These are phyloP conservation scores for Puccinia triticina DNA, from an alignment of 1,284 basidiomycete genomes.

Conservation along the genomic window DNA sequence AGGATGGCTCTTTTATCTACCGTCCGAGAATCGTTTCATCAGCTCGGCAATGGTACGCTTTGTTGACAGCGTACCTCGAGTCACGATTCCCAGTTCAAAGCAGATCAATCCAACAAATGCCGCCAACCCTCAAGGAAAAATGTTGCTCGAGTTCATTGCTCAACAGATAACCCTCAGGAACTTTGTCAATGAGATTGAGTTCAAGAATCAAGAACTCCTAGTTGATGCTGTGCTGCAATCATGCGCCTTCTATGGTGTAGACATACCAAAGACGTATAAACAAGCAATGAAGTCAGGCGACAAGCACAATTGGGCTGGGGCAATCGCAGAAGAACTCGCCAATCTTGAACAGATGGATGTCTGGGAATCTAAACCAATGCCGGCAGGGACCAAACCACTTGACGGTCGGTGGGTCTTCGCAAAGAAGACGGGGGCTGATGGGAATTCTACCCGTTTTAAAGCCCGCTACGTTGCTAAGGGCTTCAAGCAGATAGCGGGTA, in stretches of 20 bases:
- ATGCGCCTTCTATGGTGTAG: not conserved
- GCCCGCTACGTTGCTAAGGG: conserved; percentile 27
- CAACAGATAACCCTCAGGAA: not conserved
- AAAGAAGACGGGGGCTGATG: no score
- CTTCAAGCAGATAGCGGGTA: not conserved
- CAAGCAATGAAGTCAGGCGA: not conserved
- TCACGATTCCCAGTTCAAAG: no score
- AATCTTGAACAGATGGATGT: conserved; percentile 20
- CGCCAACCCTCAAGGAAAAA: no score
- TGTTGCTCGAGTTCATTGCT: no score
- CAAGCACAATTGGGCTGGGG: not conserved
- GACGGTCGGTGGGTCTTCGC: conserved; percentile 29
- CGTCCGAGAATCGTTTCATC: not conserved
- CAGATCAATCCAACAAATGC: no score
- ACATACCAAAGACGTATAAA: not conserved
- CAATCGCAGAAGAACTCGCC: conserved; percentile 1
- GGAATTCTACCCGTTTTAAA: conserved; percentile 41
- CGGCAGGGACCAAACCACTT: not conserved
- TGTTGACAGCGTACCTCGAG: no score
- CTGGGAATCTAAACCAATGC: not conserved
- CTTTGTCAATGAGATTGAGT: not conserved
- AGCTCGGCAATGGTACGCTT: not conserved
- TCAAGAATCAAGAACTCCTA: not conserved
- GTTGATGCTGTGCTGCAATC: not conserved
- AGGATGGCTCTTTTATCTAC: conserved; percentile 28